Evolutionary conservation across 108 stramenopile genomes (phyloP), one percentile per base, ranked within the genome.

Genomic region (Nitzschia sp.): DNA sequence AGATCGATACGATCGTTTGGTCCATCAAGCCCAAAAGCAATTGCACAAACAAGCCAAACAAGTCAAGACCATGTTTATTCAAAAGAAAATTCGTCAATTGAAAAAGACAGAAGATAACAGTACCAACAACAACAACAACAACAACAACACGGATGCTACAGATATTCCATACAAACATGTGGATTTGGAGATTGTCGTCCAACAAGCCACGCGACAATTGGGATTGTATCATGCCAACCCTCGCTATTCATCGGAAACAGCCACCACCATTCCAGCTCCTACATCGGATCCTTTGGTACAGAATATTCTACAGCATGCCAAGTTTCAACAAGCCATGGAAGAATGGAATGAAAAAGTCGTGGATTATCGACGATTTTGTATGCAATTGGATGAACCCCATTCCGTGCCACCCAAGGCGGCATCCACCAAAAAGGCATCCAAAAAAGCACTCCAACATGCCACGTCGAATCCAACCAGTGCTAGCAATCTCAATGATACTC

Each of bases 331-430:
- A 26, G 41, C 65, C 40, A 40, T 89, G 62, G 90, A 94, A 48
- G 70, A 71, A 57, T 76, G 84, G 70, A 87, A 86, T 72, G 86
- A 80, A 29, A 82, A 89, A 55, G 77, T 91, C 10, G 82, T 81
- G 24, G 85, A 91, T 9, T 86, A 81, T 78, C 77, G 88, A 41
- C 50, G 67, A 52, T 91, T 86, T 87, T 69, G 61, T 14, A 50
- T 84, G 56, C 59, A 54, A 25, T 66, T 72, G 10, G 68, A 85
- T 55, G 71, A 71, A 3, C 22, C 22, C 6, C 42, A 62, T 19
- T 44, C 43, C 40, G 22, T 39, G 8, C 12, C 61, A 2, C 17
- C 9, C 21, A 25, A 24, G 3, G 10, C 37, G 1, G 7, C 29
- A 65, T 14, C 39, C 6, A 10, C 29, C 10, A 65, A 53, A 53